Conservation (phyloP, 805 yeast species). For the Tetrapisispora taiwanensis region DNA sequence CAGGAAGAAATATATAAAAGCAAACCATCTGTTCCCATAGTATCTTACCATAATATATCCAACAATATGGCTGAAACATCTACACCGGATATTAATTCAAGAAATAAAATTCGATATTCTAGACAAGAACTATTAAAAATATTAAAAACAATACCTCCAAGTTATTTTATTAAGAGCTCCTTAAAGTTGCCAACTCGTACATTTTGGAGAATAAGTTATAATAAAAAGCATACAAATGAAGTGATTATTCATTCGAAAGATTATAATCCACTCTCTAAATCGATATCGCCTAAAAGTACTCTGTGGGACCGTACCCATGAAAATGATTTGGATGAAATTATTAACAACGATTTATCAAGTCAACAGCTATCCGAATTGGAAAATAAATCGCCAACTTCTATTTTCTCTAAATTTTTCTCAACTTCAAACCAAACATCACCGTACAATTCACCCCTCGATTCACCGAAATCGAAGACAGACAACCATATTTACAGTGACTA, state of each 20-base stretch:
- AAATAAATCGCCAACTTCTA: not conserved
- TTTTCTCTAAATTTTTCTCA: conserved; percentile 2
- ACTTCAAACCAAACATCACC: not conserved
- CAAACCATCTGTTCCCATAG: not conserved
- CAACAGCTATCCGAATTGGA: not conserved
- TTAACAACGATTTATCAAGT: not conserved
- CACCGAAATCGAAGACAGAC: not conserved
- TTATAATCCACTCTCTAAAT: not conserved
- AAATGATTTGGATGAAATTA: not conserved
- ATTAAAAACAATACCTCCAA: not conserved
- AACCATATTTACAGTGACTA: no score
- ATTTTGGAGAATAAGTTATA: conserved; percentile 1
- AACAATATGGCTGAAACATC: no score
- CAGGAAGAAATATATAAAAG: not conserved
- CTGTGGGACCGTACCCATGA: not conserved
- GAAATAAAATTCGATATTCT: not conserved
- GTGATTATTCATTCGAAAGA: not conserved
- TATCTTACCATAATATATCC: no score
- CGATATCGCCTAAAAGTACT: not conserved
- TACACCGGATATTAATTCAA: not conserved
- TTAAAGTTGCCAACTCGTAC: not conserved
- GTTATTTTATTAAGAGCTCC: not conserved
- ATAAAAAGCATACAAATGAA: not conserved
- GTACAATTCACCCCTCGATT: not conserved
- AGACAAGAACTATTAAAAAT: not conserved